Base-by-base conservation (phyloP, 345 rosid species). In the Zanthoxylum bungeanum region DNA sequence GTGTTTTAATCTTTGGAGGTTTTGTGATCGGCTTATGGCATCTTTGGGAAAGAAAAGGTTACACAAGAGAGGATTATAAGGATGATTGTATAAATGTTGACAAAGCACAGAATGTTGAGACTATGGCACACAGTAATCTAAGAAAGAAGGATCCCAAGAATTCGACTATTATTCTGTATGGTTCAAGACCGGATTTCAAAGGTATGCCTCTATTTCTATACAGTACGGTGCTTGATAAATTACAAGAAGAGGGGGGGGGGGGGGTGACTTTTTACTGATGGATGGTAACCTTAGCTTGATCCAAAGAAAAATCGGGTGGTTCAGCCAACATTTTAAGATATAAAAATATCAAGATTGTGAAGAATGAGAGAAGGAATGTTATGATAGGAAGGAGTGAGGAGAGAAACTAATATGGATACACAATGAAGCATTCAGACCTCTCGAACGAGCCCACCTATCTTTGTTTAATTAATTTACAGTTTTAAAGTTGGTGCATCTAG, bases 141-240 rank as follows among this genome's bases (percentile, higher is more conserved):
- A 51, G 12, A 22, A 71, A 50, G 49, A 71, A 68, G 49, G 76
- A 56, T 76, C 33, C 37, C 14, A 58, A 69, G 22, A 79, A 68
- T 42, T 77, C 75, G 30, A 77, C 80, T 33, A 59, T 40, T 57
- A 68, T 86, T 46, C 73, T 72, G 39, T 90, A 92, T 80, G 98
- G 98, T 60, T 74, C 85, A 19, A 93, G 97, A 80, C 97, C 98
- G 9, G 83, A 90, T 73, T 91, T 91, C 77, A 77, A 76, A 86
- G 97, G 97, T 91, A 82, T 64, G 62, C 24, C 31, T 21, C 19
- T 16, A 0, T 9, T 6, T 40, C 21, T 19, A 7, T 62, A 16
- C 9, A 19, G 21, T 47, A 33, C 12, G 11, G 30, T 5, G 2
- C 42, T 28, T 49, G 19, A 49, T 66, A 46, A 31, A 47, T 28